Evolutionary conservation across 331 rosid species (phyloP), one percentile per base, ranked within the genome.

Genomic region (Erythrophleum ivorense): DNA sequence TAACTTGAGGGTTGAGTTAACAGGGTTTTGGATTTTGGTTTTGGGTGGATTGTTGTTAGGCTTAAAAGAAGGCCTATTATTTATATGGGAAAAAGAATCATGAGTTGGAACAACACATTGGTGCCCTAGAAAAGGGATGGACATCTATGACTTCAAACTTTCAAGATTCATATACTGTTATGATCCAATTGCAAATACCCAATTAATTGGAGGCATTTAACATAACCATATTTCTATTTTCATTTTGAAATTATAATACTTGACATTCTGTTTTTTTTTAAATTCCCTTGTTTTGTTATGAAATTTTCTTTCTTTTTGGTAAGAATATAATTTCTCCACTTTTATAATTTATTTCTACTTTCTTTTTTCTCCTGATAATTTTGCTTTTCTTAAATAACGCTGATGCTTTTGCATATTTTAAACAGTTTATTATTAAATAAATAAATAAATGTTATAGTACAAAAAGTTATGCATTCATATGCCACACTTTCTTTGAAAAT

Each of bases 1-100:
- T 88, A 79, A 90, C 91, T 72, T 34, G 50, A 43, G 81, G 92
- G 81, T 89, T 86, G 76, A 45, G 88, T 87, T 80, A 49, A 15
- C n/a, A 6, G 75, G 69, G 50, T 29, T 71, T 77, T 36, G 33
- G 7, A 69, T 77, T 16, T 69, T 69, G 57, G 19, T 29, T 71
- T 71, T 48, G 45, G 63, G 71, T 84, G 77, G 31, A 75, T 70
- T 62, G 24, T 76, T 53, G 16, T 29, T 76, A 69, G 64, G 19
- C 12, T 81, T 82, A 54, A 80, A 54, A 71, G 69, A 38, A 34
- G 45, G 11, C 13, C 16, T 41, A 29, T 13, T 5, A 63, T 21
- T 2, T 52, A 3, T 54, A 21, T 54, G 53, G 54, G 7, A 41
- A 68, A 62, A 31, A 9, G 59, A 31, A 16, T 45, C 54, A 38